A percentile compares a stretch with the other conserved stretches of the same genome.
phyloP scores from a whole-genome alignment of 148 eudicot species.

The Vaccinium macrocarpon region DNA sequence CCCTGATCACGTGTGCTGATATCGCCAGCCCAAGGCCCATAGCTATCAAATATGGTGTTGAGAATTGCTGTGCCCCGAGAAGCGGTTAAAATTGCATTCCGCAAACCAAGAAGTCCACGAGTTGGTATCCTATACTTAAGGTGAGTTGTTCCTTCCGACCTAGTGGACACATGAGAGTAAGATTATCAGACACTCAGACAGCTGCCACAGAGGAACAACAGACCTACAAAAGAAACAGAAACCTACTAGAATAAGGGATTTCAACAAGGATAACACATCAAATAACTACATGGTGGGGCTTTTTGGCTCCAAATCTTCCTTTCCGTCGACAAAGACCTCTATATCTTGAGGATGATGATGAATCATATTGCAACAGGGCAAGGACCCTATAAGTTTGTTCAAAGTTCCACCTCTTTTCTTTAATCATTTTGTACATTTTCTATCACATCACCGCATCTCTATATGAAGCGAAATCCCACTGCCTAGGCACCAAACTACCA shows the following conservation, averaged over 20 bases:
- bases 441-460: background rate
- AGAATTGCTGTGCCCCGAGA: constrained; percentile 97
- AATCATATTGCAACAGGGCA: background rate
- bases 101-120: constrained; percentile 89
- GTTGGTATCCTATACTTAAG: constrained; percentile 90
- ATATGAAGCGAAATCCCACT: no score
- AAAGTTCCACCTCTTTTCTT: background rate
- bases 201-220: background rate
- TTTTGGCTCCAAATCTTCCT: background rate
- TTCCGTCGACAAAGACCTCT: constrained; percentile 5
- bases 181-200: background rate
- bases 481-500: no score
- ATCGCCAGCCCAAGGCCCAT: constrained; percentile 98
- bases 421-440: background rate
- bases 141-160: constrained; percentile 82
- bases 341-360: background rate
- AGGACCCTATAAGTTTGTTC: background rate
- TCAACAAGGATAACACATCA: background rate
- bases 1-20: constrained; percentile 92
- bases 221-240: background rate
- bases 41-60: constrained; percentile 91
- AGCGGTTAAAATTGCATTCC: constrained; percentile 89
- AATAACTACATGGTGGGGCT: background rate
- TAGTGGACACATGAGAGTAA: constrained; percentile 22
- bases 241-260: background rate